These are phyloP conservation scores for Triticum urartu DNA, from an alignment of 176 grass and related monocot species.

Conservation along the genomic window DNA sequence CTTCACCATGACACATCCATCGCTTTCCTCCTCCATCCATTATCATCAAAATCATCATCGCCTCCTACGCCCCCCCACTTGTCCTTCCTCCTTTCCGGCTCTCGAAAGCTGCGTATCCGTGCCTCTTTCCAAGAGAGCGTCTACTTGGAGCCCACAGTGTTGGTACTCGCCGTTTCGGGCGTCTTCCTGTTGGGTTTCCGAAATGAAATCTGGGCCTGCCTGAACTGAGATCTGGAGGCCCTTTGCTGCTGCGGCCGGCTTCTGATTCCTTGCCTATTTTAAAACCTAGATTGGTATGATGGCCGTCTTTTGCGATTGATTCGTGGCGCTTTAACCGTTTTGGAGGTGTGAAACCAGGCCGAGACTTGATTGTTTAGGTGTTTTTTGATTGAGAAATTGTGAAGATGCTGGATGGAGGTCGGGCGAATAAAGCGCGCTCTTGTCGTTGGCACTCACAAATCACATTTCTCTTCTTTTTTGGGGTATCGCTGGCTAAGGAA, in stretches of 20 bases:
- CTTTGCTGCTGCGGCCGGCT: constrained; percentile 7
- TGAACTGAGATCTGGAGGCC: constrained; percentile 39
- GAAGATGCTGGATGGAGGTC: constrained; percentile 25
- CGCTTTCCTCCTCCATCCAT: constrained; percentile 13
- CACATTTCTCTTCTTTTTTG: neutral
- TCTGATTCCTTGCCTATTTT: constrained; percentile 44
- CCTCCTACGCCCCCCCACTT: constrained; percentile 17
- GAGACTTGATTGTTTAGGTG: constrained; percentile 11
- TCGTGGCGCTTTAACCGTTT: constrained; percentile 36
- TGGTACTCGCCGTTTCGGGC: constrained; percentile 16
- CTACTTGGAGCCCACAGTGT: constrained; percentile 35
- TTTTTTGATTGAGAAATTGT: neutral
- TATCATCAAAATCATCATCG: neutral
- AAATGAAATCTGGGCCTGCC: constrained; percentile 36
- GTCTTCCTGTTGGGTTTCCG: constrained; percentile 22
- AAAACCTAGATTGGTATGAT: neutral
- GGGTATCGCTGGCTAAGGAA: constrained; percentile 36
- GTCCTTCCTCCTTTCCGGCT: constrained; percentile 40
- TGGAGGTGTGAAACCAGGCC: constrained; percentile 35
- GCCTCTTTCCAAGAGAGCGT: constrained; percentile 65
- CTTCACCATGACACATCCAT: constrained; percentile 65
- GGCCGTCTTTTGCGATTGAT: constrained; percentile 20
- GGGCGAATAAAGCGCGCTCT: constrained; percentile 36
- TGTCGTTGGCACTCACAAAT: constrained; percentile 34
- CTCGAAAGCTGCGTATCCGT: constrained; percentile 70